These are phyloP conservation scores for Fagopyrum tataricum DNA, from an alignment of 148 eudicot species.

Conservation along the genomic window DNA sequence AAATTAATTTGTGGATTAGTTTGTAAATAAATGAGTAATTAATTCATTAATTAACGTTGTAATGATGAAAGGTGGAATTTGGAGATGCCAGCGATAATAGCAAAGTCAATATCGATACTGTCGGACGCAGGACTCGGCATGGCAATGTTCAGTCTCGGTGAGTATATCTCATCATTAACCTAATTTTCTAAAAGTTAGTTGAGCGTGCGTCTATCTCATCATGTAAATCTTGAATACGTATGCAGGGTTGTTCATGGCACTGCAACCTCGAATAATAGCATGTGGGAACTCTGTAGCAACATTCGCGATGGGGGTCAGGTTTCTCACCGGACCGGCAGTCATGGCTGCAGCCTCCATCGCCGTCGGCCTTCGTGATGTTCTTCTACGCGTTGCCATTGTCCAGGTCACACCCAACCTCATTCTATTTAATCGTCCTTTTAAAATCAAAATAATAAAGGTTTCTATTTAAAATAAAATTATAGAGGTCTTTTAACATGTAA, in stretches of 20 bases:
- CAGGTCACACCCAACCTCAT: conserved; percentile 46
- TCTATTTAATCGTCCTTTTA: too few species aligned
- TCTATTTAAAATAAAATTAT: too few species aligned
- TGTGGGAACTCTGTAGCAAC: conserved; percentile 47
- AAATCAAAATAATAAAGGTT: too few species aligned
- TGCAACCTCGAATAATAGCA: conserved; percentile 43
- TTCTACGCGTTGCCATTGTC: conserved; percentile 37
- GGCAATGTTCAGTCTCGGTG: conserved; percentile 95
- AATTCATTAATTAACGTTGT: background rate
- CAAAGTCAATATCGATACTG: conserved; percentile 69
- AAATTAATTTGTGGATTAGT: background rate
- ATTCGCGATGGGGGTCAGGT: conserved; percentile 35
- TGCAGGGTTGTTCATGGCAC: conserved; percentile 46
- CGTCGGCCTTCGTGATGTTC: conserved; percentile 33
- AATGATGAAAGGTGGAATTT: conserved; percentile 51
- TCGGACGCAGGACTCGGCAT: conserved; percentile 95
- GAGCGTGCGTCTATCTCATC: background rate
- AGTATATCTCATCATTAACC: conserved; percentile 18
- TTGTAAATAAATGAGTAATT: background rate
- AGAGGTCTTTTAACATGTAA: too few species aligned
- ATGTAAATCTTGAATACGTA: background rate
- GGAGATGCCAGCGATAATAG: conserved; percentile 78
- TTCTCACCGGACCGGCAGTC: conserved; percentile 33
- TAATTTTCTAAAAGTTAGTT: background rate
- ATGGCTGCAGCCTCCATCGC: conserved; percentile 39